Evolutionary conservation across 108 stramenopile species (phyloP), one percentile per base, ranked within the genome.

Genomic region (Skeletonema grethae): DNA sequence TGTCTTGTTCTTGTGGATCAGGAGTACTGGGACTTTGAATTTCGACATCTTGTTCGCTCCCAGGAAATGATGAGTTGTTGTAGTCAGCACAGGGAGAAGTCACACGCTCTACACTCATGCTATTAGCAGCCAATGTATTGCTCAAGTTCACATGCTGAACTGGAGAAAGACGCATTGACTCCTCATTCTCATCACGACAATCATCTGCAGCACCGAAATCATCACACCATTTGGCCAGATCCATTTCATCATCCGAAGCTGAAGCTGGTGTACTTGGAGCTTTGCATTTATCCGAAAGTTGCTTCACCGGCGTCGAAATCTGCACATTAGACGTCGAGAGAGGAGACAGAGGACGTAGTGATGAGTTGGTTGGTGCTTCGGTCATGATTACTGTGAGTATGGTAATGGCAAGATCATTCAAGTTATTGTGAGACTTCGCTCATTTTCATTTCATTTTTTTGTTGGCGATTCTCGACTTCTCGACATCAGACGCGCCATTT

Each of bases 21-120:
- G 63, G 12, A 24, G 16, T 15, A 5, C 53, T 12, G 13, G 48
- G 48, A 22, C 45, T 34, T 31, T 65, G 12, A 28, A 70, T 60
- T 56, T 76, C 50, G 10, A 63, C 67, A 65, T 69, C 67, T 18
- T 41, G 60, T 11, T 34, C 32, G 16, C 61, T 59, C n/a, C 61
- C 46, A 58, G 68, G 70, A 48, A 71, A 71, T 16, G 70, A 63
- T 38, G 50, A 13, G 62, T 71, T 50, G 46, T 32, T 46, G 4
- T 0, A n/a, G 30, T 63, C 36, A 63, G 6, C 1, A 30, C 15
- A 1, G 1, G 50, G 50, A 22, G 50, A 22, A 22, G 50, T 9
- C 50, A 53, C 2, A 22, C 50, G 50, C n/a, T 25, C 65, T 12
- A 65, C 43, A 0, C 53, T 29, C 35, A 22, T 22, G 24, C 20